These are phyloP conservation scores for Coprinopsis sp. DNA, from an alignment of 768 basidiomycete genomes.

Conservation along the genomic window DNA sequence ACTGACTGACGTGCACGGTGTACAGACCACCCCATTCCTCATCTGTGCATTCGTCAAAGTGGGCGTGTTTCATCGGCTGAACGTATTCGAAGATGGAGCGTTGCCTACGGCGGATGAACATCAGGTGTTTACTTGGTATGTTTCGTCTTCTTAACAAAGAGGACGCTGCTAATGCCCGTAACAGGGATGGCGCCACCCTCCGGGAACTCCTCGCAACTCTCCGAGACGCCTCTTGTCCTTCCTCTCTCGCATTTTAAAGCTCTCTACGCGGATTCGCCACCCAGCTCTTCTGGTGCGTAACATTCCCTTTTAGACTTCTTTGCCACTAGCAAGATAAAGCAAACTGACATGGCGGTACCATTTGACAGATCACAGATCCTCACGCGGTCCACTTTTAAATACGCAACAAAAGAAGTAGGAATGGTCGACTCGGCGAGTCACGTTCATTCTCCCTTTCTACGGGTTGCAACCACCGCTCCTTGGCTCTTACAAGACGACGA, in stretches of 20 bases:
- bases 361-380: too few species aligned
- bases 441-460: too few species aligned
- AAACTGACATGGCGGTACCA: too few species aligned
- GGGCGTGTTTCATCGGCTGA: conserved; percentile 68
- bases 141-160: neutral
- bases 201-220: conserved; percentile 78
- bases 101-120: conserved; percentile 79
- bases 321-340: too few species aligned
- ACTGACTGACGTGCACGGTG: too few species aligned
- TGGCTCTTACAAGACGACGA: conserved; percentile 54
- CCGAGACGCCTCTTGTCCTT: conserved; percentile 63
- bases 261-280: conserved; percentile 72
- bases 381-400: too few species aligned
- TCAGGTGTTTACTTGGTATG: conserved; percentile 76
- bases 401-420: conserved; percentile 73
- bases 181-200: conserved; percentile 79
- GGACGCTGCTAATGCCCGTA: too few species aligned
- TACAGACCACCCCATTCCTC: conserved; percentile 74
- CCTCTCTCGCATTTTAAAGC: too few species aligned
- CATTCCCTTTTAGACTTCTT: too few species aligned
- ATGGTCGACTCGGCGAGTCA: conserved; percentile 76
- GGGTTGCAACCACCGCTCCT: conserved; percentile 51
- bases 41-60: conserved; percentile 81
- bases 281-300: too few species aligned
- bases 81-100: conserved; percentile 72